Conservation (phyloP, 768 basidiomycete genomes). For the Russula foetens region DNA sequence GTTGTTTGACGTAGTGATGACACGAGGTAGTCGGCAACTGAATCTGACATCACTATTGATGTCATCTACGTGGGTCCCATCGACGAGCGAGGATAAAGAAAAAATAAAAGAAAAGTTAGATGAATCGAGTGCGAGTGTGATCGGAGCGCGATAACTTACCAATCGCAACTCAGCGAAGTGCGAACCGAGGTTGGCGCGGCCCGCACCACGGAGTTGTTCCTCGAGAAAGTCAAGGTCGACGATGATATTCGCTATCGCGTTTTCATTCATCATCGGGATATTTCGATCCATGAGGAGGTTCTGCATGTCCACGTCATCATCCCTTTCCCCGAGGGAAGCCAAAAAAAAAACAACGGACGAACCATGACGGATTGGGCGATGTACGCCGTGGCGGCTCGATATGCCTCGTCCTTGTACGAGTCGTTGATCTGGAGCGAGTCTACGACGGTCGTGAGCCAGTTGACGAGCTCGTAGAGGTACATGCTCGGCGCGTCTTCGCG, state of each 20-base stretch:
- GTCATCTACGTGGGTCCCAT: constrained; percentile 48
- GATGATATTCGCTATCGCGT: constrained; percentile 77
- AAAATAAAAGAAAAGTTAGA: background rate
- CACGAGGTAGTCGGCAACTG: constrained; percentile 73
- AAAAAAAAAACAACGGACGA: constrained; percentile 20
- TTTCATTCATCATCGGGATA: constrained; percentile 77
- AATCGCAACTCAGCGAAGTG: constrained; percentile 75
- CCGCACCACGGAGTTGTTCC: constrained; percentile 72
- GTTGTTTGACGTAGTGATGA: constrained; percentile 60
- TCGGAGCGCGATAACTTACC: constrained; percentile 43
- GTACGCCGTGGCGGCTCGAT: constrained; percentile 79
- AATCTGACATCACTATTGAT: constrained; percentile 63
- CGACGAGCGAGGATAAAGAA: too few relatives aligned
- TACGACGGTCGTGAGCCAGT: constrained; percentile 94
- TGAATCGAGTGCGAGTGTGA: too few relatives aligned
- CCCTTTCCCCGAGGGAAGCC: background rate
- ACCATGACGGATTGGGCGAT: constrained; percentile 89
- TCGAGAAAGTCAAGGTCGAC: constrained; percentile 87
- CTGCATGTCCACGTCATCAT: constrained; percentile 30
- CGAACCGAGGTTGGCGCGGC: constrained; percentile 56
- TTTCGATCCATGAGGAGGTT: constrained; percentile 71
- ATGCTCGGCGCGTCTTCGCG: constrained; percentile 78
- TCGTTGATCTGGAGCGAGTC: constrained; percentile 84
- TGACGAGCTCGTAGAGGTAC: constrained; percentile 91
- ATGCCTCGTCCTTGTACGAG: constrained; percentile 81